Evolutionary conservation across 352 stramenopile genomes (phyloP), one percentile per base, ranked within the genome.

Genomic region (Phytophthora melonis): DNA sequence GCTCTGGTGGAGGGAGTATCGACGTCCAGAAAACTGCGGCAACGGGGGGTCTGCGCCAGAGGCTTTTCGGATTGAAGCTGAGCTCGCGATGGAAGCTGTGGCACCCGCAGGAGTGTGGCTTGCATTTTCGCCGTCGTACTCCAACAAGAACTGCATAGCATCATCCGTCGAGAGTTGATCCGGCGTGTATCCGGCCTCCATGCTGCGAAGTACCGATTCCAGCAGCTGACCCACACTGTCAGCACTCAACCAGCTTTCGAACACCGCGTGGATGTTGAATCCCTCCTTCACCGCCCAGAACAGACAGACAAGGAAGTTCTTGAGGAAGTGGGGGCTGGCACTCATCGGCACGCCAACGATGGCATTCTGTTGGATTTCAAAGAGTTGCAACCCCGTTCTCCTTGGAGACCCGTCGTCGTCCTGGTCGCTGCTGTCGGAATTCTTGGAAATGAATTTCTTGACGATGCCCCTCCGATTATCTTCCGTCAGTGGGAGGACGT

Each of bases 311-410:
- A 96, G 81, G 23, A 94, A 83, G 13, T 83, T 82, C 65, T 93
- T 90, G 36, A 96, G 65, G 55, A 93, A 94, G 32, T 88, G 74
- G 3, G 89, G 80, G 52, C 70, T 90, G 14, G 82, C 67, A 19
- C 80, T 83, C 36, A 85, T 80, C 8, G 77, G 70, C 32, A 94
- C 66, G 5, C 83, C 86, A 5, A 88, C 80, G 58, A 94, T 82
- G 13, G 89, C 89, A 41, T 86, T 89, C 64, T 93, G 83, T 63
- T 96, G 89, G 11, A 94, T 84, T 56, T 94, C 84, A 56, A 94
- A 93, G 18, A 96, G 77, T 60, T 92, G 84, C 11, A 96, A 53
- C 0, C 79, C 75, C 47, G 56, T 16, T 55, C 58, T 73, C 10
- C 30, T 23, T 34, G 58, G 21, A 16, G 47, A 55, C 14, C 52